Evolutionary conservation across 169 alveolate genomes (phyloP), one percentile per base, ranked within the genome.

Genomic region (Cyclospora cayetanensis): DNA sequence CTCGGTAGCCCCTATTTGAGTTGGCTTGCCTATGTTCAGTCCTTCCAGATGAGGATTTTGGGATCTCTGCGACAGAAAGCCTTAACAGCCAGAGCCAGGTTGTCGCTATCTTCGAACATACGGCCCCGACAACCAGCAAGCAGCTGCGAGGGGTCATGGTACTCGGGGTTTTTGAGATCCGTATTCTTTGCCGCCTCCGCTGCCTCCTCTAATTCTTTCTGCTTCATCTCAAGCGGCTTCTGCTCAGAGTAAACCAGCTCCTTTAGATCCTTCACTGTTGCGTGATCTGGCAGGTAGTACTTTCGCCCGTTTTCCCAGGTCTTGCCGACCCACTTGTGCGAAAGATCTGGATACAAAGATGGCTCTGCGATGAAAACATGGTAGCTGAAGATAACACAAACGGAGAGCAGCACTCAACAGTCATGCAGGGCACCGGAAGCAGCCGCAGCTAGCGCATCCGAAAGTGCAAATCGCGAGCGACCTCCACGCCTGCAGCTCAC

Each of bases 31-130:
- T n/a, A n/a, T n/a, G n/a, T n/a, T 70, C 50, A 70, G 55, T 94
- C 96, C 74, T 93, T 83, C 97, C 97, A 96, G 39, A 96, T 90
- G 31, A 96, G 94, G 42, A 96, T 92, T 41, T 95, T 94, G 20
- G 97, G 98, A 90, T 96, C 98, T 39, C 97, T 91, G 50, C 92
- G 93, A 93, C 98, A 96, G 91, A 95, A 96, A 12, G 97, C 97
- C 35, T 97, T 90, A 4, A 96, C 96, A 7, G 98, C 97, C 90
- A 96, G 70, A n/a, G 97, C 97, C 39, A 96, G 91, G 85, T 95
- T 96, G 85, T 96, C 98, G 2, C 88, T 89, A 55, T 95, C 95
- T 35, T 95, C 96, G 96, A 96, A 95, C 88, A 95, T 93, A 41
- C 98, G 83, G 37, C 98, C 98, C 65, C 95, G 90, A 91, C 98